phyloP scores from a whole-genome alignment of 2,329 filamentous ascomycete genomes.

The Celoporthe dispersa region DNA sequence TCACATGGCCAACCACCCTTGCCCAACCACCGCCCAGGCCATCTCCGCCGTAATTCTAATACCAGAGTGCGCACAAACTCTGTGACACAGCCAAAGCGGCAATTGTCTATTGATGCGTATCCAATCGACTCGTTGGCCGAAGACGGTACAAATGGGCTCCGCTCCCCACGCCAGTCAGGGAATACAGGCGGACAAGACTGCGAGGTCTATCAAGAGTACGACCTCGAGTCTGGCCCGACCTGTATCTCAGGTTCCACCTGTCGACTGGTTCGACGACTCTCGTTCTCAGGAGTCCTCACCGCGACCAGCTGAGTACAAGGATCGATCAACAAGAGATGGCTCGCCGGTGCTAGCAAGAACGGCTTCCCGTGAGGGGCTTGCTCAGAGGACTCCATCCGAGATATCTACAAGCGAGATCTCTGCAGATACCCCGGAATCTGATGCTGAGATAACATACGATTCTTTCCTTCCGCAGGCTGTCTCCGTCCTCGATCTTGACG shows the following conservation, averaged over 20 bases:
- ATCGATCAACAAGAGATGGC: constrained; percentile 25
- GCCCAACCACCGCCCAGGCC: constrained; percentile 29
- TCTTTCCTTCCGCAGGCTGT: constrained; percentile 61
- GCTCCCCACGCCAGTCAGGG: constrained; percentile 38
- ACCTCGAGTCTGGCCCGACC: constrained; percentile 36
- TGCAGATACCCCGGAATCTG: constrained; percentile 23
- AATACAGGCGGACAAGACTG: constrained; percentile 33
- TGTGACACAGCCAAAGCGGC: constrained; percentile 38
- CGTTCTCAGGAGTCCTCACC: constrained; percentile 20
- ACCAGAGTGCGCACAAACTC: constrained; percentile 40
- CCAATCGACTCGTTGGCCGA: constrained; percentile 35
- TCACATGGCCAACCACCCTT: constrained; percentile 10
- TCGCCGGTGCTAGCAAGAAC: background rate
- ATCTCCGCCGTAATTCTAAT: constrained; percentile 40
- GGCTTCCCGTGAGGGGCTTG: constrained; percentile 26
- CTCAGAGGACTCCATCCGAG: constrained; percentile 29
- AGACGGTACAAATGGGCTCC: constrained; percentile 37
- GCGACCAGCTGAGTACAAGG: constrained; percentile 25
- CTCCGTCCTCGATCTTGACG: constrained; percentile 55
- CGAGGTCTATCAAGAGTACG: constrained; percentile 33
- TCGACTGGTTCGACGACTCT: constrained; percentile 39
- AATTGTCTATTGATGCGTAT: constrained; percentile 41
- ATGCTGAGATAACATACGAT: constrained; percentile 38
- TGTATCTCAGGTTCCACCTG: constrained; percentile 41
- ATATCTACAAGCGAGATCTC: constrained; percentile 28